Evolutionary conservation across 2,329 filamentous ascomycete species (phyloP).

Genomic region (Rugonectria rugulosa): DNA sequence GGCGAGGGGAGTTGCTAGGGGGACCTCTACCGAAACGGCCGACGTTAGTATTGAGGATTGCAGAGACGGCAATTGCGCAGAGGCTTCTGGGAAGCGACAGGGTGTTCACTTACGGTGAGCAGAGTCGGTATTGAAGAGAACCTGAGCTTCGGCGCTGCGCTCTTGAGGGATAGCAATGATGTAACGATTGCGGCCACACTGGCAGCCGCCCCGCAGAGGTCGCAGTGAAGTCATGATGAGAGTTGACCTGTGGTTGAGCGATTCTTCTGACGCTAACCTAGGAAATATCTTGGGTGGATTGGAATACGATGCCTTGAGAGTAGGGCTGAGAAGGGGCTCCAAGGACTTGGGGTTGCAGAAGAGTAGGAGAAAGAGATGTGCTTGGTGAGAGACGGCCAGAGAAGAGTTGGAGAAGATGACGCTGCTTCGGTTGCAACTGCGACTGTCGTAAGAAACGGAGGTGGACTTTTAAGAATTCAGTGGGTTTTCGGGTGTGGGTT

Average conservation of each 20-base stretch:
- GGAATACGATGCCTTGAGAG: too few species aligned
- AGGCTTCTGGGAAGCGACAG: not conserved
- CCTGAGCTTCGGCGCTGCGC: conserved; percentile 64
- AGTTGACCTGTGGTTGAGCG: not conserved
- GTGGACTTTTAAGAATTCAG: conserved; percentile 1
- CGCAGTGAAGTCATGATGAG: conserved; percentile 57
- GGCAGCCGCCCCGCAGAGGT: conserved; percentile 77
- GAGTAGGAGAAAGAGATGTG: conserved; percentile 6
- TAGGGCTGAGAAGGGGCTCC: too few species aligned
- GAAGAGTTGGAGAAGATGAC: conserved; percentile 3
- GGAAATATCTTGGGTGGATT: too few species aligned
- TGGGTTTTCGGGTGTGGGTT: too few species aligned
- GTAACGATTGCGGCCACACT: conserved; percentile 87
- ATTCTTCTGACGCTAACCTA: too few species aligned
- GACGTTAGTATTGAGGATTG: conserved; percentile 3
- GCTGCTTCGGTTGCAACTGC: conserved; percentile 8
- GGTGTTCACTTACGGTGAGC: conserved; percentile 71
- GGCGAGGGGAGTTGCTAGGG: conserved; percentile 75
- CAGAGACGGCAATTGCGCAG: not conserved
- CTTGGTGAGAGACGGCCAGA: conserved; percentile 3
- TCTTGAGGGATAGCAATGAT: conserved; percentile 72
- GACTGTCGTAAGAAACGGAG: not conserved
- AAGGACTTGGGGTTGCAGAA: too few species aligned
- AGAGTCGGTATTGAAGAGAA: conserved; percentile 77
- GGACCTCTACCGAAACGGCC: conserved; percentile 61